phyloP scores from a whole-genome alignment of 805 yeast species.

The Teunomyces kruisii region DNA sequence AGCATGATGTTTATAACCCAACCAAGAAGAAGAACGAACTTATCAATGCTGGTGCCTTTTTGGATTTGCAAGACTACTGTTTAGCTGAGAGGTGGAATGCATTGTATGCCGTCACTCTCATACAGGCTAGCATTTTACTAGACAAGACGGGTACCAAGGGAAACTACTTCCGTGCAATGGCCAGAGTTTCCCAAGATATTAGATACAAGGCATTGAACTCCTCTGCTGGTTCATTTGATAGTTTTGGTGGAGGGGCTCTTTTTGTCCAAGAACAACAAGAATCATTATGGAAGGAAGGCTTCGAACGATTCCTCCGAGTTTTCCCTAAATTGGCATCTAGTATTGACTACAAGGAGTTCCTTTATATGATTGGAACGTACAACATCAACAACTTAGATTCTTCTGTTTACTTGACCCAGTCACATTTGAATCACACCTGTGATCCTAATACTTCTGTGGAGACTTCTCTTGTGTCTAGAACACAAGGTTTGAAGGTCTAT shows the following conservation, averaged over 20 bases:
- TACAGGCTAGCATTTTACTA: constrained; percentile 45
- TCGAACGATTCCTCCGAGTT: constrained; percentile 46
- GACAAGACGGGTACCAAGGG: constrained; percentile 43
- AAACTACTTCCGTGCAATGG: constrained; percentile 60
- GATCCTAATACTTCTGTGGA: constrained; percentile 65
- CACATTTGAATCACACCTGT: constrained; percentile 78
- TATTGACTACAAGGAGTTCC: constrained; percentile 51
- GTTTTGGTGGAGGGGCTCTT: constrained; percentile 51
- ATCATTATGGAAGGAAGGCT: constrained; percentile 59
- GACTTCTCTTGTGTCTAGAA: constrained; percentile 38
- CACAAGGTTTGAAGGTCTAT: constrained; percentile 51
- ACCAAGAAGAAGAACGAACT: constrained; percentile 33
- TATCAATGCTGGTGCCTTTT: constrained; percentile 52
- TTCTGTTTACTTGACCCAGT: constrained; percentile 57
- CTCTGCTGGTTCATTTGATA: constrained; percentile 53
- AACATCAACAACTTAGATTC: constrained; percentile 73
- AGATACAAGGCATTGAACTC: constrained; percentile 61
- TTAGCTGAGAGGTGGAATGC: constrained; percentile 66
- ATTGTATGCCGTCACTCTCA: constrained; percentile 60
- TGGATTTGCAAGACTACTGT: constrained; percentile 58
- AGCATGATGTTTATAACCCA: constrained; percentile 48
- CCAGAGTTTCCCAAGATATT: constrained; percentile 64
- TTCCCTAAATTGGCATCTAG: constrained; percentile 38
- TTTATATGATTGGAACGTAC: constrained; percentile 66
- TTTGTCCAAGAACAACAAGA: constrained; percentile 58